phyloP scores from a whole-genome alignment of 441 rosid genomes.

The Gossypium schwendimanii region DNA sequence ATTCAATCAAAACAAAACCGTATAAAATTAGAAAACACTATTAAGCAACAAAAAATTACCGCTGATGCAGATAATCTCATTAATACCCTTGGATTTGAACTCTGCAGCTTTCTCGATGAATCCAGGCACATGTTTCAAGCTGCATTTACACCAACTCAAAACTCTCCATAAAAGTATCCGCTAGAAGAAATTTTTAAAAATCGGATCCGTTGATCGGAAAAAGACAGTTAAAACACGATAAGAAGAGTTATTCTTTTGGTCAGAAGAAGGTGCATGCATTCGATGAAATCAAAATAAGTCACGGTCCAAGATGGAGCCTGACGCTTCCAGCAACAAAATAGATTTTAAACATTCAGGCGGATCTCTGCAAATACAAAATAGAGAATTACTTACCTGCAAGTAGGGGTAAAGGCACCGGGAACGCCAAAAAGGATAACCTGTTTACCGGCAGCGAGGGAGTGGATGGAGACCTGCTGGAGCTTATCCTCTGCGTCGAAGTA shows the following conservation, averaged over 20 bases:
- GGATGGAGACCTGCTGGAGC: slow-evolving; percentile 60
- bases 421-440: slow-evolving; percentile 74
- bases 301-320: too few species aligned
- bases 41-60: slow-evolving; percentile 30
- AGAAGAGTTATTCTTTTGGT: neutral
- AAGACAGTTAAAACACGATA: neutral
- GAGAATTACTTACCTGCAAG: slow-evolving; percentile 58
- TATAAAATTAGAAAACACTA: neutral
- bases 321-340: too few species aligned
- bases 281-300: too few species aligned
- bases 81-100: slow-evolving; percentile 73
- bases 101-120: slow-evolving; percentile 80
- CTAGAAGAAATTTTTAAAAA: neutral
- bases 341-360: too few species aligned
- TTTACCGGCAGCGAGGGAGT: slow-evolving; percentile 78
- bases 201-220: neutral
- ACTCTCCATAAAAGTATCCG: neutral
- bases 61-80: slow-evolving; percentile 67
- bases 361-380: neutral
- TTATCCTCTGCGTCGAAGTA: slow-evolving; percentile 77
- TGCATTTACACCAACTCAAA: slow-evolving; percentile 18
- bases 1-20: neutral
- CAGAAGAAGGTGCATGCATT: too few species aligned
- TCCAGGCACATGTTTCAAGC: slow-evolving; percentile 89
- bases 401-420: slow-evolving; percentile 97